Conservation (phyloP, 129 eudicot genomes). For the Smallanthus sonchifolius region DNA sequence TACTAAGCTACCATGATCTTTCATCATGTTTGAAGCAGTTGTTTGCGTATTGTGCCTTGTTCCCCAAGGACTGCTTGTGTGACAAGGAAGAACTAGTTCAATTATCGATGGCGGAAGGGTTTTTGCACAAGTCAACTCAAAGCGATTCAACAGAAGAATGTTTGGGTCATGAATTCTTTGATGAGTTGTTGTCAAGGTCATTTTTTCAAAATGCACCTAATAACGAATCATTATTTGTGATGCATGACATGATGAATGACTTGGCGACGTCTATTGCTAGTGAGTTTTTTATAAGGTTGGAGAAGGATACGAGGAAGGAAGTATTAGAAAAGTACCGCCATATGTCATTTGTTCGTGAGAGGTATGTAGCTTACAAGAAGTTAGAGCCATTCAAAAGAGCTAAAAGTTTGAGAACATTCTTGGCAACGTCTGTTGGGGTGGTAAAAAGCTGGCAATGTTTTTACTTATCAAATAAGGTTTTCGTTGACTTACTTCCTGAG, state of each 20-base stretch:
- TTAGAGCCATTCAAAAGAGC: conserved; percentile 22
- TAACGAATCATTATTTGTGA: conserved; percentile 6
- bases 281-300: conserved; percentile 17
- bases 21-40: conserved; percentile 21
- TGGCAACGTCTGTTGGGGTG: conserved; percentile 22
- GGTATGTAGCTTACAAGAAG: conserved; percentile 10
- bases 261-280: conserved; percentile 25
- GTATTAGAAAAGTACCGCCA: conserved; percentile 27
- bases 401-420: conserved; percentile 31
- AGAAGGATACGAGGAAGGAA: neutral
- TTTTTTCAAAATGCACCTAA: conserved; percentile 26
- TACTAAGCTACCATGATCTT: conserved; percentile 39
- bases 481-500: neutral
- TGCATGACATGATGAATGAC: conserved; percentile 44
- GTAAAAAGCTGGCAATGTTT: neutral
- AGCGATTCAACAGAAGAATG: conserved; percentile 16
- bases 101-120: conserved; percentile 41
- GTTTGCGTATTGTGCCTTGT: conserved; percentile 40
- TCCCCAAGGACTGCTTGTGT: conserved; percentile 27
- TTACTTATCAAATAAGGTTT: conserved; percentile 18
- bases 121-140: neutral
- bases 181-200: conserved; percentile 17
- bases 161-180: conserved; percentile 22
- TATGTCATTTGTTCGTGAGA: conserved; percentile 32
- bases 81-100: conserved; percentile 9